These are phyloP conservation scores for Boletus pseudopeckii DNA, from an alignment of 768 basidiomycete genomes.

Conservation along the genomic window DNA sequence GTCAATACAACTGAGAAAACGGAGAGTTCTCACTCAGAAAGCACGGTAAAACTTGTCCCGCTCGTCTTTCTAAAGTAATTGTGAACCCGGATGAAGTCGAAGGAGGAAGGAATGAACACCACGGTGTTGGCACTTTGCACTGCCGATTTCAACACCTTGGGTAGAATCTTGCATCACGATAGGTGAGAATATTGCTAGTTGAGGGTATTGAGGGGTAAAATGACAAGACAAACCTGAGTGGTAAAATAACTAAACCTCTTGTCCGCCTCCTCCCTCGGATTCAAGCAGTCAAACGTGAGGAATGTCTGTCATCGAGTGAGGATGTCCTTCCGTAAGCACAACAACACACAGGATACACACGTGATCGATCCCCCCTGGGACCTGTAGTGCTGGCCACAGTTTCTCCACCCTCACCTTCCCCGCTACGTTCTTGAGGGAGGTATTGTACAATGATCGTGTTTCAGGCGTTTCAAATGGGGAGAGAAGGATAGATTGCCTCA, in stretches of 20 bases:
- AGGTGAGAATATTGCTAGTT: background rate
- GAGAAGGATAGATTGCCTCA: slow-evolving; percentile 87
- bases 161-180: slow-evolving; percentile 58
- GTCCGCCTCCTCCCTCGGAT: slow-evolving; percentile 76
- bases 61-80: slow-evolving; percentile 77
- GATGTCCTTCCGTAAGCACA: background rate
- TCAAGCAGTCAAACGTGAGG: slow-evolving; percentile 66
- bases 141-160: slow-evolving; percentile 83
- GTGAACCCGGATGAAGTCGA: slow-evolving; percentile 91
- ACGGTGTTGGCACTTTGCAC: slow-evolving; percentile 87
- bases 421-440: slow-evolving; percentile 72
- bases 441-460: slow-evolving; percentile 73
- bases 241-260: slow-evolving; percentile 86
- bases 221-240: slow-evolving; percentile 56
- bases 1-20: background rate
- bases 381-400: slow-evolving; percentile 67
- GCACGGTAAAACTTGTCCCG: slow-evolving; percentile 70
- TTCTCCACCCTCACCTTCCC: slow-evolving; percentile 76
- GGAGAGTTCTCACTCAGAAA: slow-evolving; percentile 72
- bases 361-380: slow-evolving; percentile 83
- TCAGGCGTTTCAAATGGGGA: slow-evolving; percentile 91
- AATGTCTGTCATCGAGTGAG: slow-evolving; percentile 50
- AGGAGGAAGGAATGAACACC: slow-evolving; percentile 90
- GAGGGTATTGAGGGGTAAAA: background rate
- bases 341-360: slow-evolving; percentile 37